phyloP scores from a whole-genome alignment of 2,329 filamentous ascomycete species.

The Thermomyces lanuginosus region DNA sequence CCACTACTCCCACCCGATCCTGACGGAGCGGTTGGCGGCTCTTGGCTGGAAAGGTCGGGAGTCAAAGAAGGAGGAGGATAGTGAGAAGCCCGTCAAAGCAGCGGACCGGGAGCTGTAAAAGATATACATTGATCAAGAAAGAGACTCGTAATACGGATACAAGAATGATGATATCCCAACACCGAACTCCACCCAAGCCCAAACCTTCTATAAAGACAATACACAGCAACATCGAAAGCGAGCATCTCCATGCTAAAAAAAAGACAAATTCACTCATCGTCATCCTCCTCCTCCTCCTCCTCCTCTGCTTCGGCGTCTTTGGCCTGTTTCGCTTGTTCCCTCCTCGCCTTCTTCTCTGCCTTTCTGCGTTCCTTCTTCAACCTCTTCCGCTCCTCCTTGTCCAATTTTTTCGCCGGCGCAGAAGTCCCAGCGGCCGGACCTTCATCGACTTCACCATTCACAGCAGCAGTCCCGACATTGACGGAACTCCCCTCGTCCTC shows the following conservation, averaged over 20 bases:
- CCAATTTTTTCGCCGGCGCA: conserved; percentile 16
- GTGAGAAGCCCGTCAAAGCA: conserved; percentile 48
- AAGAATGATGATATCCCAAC: conserved; percentile 2
- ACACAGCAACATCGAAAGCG: background rate
- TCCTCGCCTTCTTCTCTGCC: conserved; percentile 26
- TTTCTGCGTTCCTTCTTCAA: conserved; percentile 39
- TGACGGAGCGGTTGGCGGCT: conserved; percentile 82
- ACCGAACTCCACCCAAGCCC: conserved; percentile 1
- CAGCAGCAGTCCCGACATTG: conserved; percentile 11
- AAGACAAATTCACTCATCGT: conserved; percentile 2
- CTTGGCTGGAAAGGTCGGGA: conserved; percentile 63
- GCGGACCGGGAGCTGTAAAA: conserved; percentile 58
- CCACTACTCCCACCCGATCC: conserved; percentile 94
- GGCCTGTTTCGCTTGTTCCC: conserved; percentile 11
- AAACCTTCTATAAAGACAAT: conserved; percentile 1
- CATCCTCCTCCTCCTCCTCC: conserved; percentile 5
- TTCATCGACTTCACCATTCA: conserved; percentile 22
- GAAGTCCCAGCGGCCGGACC: conserved; percentile 15
- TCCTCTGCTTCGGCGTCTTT: conserved; percentile 11
- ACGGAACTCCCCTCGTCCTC: conserved; percentile 3
- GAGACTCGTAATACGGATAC: background rate
- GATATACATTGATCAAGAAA: background rate
- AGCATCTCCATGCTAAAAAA: no score
- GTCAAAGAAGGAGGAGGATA: conserved; percentile 36
- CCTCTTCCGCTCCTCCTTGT: conserved; percentile 38